Evolutionary conservation across 225 moss, liverwort and hornwort species (phyloP), one percentile per base, ranked within the genome.

Genomic region (Pleurozium schreberi): DNA sequence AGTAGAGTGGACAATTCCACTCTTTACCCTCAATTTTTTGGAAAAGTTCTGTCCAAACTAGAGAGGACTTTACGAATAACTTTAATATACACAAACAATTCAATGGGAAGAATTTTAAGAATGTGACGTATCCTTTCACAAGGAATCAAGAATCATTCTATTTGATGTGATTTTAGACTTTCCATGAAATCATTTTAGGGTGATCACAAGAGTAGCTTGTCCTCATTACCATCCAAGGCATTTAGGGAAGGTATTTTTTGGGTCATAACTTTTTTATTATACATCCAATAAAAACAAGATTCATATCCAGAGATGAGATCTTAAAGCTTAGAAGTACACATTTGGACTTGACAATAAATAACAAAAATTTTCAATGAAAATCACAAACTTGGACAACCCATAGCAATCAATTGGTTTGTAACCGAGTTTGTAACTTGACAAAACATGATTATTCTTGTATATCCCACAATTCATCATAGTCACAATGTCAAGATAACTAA

Each of bases 181-280:
- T 22, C 0, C 22, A 50, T 50, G 8, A 50, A 33, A 52, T 12
- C 36, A 23, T 23, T 76, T 52, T 19, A 14, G 8, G 34, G 4
- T 52, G 22, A 76, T 76, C 7, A 8, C 22, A 76, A 36, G 14
- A 52, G 23, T 8, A 14, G 0, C 21, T 50, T 25, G 26, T 55
- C n/a, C 0, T 55, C 26, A 16, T 55, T 53, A 14, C 4, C 1
- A 2, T 34, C 14, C 22, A 0, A 55, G 3, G 6, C 30, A 30
- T 30, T 19, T 3, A 49, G 2, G 2, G 9, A 78, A 0, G 34
- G 8, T 52, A 50, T 50, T 34, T 21, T 33, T 21, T 50, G 0
- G 0, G 0, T 4, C 1, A 38, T 55, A 38, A 78, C 5, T 78
- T 25, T 10, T 9, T 2, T 78, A 0, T 4, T 38, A 10, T 55